Conservation (phyloP, 176 grass and related monocot species). For the Aegilops bicornis region DNA sequence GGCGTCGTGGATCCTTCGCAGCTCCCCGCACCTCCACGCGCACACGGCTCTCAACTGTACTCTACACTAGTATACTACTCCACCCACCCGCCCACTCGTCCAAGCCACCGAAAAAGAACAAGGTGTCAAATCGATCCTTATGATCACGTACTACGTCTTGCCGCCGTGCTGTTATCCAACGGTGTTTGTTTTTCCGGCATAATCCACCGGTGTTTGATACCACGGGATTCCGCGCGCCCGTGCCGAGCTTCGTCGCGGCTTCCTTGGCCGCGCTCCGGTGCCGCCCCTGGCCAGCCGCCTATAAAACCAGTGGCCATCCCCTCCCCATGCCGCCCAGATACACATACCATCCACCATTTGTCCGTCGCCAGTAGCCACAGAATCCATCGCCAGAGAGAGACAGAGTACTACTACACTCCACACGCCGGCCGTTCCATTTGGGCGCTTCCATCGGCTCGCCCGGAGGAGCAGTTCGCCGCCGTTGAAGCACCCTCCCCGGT, state of each 20-base stretch:
- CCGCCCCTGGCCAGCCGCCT: too few species aligned
- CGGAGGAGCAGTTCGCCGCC: too few species aligned
- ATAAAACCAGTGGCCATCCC: too few species aligned
- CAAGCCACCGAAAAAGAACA: too few species aligned
- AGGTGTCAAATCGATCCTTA: not conserved
- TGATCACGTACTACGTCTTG: not conserved
- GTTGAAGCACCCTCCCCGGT: too few species aligned
- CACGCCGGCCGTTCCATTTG: too few species aligned
- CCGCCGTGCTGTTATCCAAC: not conserved
- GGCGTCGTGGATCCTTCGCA: not conserved
- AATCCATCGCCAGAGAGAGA: too few species aligned
- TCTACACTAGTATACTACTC: not conserved
- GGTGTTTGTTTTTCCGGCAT: not conserved
- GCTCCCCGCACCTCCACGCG: not conserved
- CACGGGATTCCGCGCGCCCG: not conserved
- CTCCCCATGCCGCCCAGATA: too few species aligned
- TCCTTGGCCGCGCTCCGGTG: not conserved
- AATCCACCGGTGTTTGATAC: not conserved
- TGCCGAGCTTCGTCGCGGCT: constrained; percentile 18
- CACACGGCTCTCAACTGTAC: not conserved
- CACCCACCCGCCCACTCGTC: too few species aligned
- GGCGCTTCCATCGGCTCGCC: accelerated
- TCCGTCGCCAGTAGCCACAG: too few species aligned
- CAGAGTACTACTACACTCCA: too few species aligned
- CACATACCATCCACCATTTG: too few species aligned